Conservation (phyloP, 1,284 basidiomycete genomes). For the Moesziomyces sp. region DNA sequence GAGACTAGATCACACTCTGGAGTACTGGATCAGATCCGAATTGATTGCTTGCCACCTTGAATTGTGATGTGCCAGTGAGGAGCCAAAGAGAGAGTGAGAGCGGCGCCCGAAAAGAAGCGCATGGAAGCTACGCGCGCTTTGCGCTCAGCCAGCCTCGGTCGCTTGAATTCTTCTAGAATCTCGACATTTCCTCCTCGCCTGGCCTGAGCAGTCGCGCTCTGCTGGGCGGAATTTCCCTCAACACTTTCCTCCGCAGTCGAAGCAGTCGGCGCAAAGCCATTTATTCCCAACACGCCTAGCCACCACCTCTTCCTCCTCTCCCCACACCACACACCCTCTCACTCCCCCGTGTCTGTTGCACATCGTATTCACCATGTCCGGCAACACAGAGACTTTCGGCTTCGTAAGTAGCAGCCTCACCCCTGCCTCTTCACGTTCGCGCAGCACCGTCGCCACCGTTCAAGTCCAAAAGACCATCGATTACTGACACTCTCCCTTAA, state of each 20-base stretch:
- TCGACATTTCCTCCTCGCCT: not conserved
- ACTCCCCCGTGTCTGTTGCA: slow-evolving; percentile 12
- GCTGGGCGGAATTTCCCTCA: slow-evolving; percentile 17
- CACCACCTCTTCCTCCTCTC: not conserved
- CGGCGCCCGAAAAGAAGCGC: not conserved
- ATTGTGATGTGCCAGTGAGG: too few species aligned
- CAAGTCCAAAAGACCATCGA: too few species aligned
- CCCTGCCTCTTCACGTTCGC: too few species aligned
- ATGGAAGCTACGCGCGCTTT: not conserved
- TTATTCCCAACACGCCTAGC: slow-evolving; percentile 18
- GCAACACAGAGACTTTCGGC: slow-evolving; percentile 65
- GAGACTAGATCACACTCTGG: too few species aligned
- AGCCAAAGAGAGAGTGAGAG: not conserved
- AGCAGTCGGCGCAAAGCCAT: slow-evolving; percentile 30
- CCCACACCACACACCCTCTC: slow-evolving; percentile 10
- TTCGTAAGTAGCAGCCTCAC: slow-evolving; percentile 48
- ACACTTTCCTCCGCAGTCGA: slow-evolving; percentile 3
- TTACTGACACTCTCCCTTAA: slow-evolving; percentile 9
- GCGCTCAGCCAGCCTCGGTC: not conserved
- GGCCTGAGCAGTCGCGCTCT: not conserved
- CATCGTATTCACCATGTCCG: slow-evolving; percentile 53
- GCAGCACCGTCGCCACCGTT: not conserved
- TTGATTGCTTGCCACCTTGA: too few species aligned
- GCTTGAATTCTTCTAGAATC: slow-evolving; percentile 9
- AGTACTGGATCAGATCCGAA: not conserved